A percentile compares a stretch with the other conserved stretches of the same genome.
Conservation (phyloP, 2,329 filamentous ascomycete genomes). For the Pseudocercospora fijiensis region DNA sequence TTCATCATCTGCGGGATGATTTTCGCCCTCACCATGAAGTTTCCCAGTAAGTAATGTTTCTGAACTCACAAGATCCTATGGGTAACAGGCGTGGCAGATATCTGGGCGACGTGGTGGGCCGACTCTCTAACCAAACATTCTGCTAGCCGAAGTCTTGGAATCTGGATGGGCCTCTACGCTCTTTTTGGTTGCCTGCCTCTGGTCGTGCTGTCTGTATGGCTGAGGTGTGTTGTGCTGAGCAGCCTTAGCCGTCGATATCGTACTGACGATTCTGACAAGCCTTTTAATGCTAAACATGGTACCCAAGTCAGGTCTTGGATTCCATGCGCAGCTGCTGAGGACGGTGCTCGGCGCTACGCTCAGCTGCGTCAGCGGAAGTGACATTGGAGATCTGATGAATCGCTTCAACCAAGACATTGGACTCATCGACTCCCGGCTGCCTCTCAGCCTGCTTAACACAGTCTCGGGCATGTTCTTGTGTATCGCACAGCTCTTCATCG, state of each 20-base stretch:
- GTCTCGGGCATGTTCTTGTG: neutral
- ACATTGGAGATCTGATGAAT: conserved; percentile 5
- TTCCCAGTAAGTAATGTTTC: too few relatives aligned
- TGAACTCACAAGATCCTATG: too few relatives aligned
- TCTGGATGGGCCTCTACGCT: neutral
- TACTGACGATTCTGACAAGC: too few relatives aligned
- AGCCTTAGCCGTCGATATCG: too few relatives aligned
- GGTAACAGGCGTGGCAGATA: neutral
- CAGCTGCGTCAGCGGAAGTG: neutral
- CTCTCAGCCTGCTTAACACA: conserved; percentile 5
- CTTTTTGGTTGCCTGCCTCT: too few relatives aligned
- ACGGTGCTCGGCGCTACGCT: neutral
- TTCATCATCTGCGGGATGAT: too few relatives aligned
- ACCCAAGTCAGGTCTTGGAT: too few relatives aligned
- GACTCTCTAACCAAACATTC: neutral
- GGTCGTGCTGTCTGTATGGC: too few relatives aligned
- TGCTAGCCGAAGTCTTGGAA: neutral
- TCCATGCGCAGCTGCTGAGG: neutral
- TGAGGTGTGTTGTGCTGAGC: too few relatives aligned
- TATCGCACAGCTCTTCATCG: conserved; percentile 1
- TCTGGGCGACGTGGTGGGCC: conserved; percentile 3
- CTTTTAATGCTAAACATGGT: too few relatives aligned
- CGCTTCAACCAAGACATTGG: conserved; percentile 4
- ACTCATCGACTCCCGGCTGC: neutral
- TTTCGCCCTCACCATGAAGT: too few relatives aligned